These are phyloP conservation scores for Amniculicola lignicola DNA, from an alignment of 495 filamentous ascomycete species.

Conservation along the genomic window DNA sequence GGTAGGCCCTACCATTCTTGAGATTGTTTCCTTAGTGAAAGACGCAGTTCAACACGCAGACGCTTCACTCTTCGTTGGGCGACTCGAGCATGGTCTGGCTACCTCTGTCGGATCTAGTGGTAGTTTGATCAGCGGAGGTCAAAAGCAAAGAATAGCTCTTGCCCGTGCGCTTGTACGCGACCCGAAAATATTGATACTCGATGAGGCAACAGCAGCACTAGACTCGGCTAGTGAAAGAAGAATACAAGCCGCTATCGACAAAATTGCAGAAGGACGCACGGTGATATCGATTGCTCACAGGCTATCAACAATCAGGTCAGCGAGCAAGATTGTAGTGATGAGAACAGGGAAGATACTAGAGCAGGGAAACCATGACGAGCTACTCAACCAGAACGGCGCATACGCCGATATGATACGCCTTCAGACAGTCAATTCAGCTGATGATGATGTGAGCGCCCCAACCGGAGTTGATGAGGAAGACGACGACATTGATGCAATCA, in stretches of 20 bases:
- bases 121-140: slow-evolving; percentile 42
- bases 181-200: slow-evolving; percentile 74
- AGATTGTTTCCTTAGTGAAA: slow-evolving; percentile 44
- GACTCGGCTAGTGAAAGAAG: slow-evolving; percentile 81
- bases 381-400: slow-evolving; percentile 47
- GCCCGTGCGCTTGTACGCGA: slow-evolving; percentile 59
- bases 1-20: slow-evolving; percentile 38
- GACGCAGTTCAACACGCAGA: slow-evolving; percentile 47
- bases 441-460: neutral
- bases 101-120: slow-evolving; percentile 42
- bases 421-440: slow-evolving; percentile 29
- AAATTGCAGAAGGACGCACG: slow-evolving; percentile 45
- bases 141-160: slow-evolving; percentile 45
- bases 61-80: slow-evolving; percentile 34
- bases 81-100: slow-evolving; percentile 37
- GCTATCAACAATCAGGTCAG: slow-evolving; percentile 81
- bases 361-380: slow-evolving; percentile 65
- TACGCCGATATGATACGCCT: slow-evolving; percentile 37
- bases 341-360: slow-evolving; percentile 71
- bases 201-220: slow-evolving; percentile 86
- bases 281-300: slow-evolving; percentile 87
- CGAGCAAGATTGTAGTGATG: slow-evolving; percentile 79
- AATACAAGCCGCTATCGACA: slow-evolving; percentile 48
- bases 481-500: neutral
- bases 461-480: neutral